Evolutionary conservation across 768 basidiomycete genomes (phyloP), one percentile per base, ranked within the genome.

Genomic region (Lentinus brumalis): DNA sequence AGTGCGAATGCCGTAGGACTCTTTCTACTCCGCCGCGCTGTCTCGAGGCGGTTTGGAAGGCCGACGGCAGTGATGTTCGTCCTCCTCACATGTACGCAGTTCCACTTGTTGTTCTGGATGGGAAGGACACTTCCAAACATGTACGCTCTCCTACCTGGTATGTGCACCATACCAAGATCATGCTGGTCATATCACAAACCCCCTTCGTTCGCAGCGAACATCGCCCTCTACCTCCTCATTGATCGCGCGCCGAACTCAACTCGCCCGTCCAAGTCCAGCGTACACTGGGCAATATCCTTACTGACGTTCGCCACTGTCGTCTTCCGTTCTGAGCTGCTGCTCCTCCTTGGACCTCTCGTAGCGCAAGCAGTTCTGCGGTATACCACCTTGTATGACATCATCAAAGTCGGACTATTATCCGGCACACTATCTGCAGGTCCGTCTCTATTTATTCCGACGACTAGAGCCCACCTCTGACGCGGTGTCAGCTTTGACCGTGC

Each of bases 41-140:
- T 91, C 1, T 76, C 81, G 0, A 73, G 74, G 11, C 84, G 89
- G 18, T 96, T 88, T 65, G 93, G 91, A 15, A 73, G 77, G 2
- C 70, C 73, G 3, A 81, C 87, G 0, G 78, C 85, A 14, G 67
- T 80, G 15, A 79, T 84, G 67, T 96, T 88, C 71, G 73, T 83
- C 1, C 62, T 95, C 0, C 70, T 97, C n/a, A 86, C 86, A 4
- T 80, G 85, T 64, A 85, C 88, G 0, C 94, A 96, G 69, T 98
- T 97, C 70, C 97, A 98, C 70, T 70, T 96, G 5, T 87, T 88
- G 7, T 99, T 93, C 72, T 98, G 94, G 88, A 92, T 94, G 80
- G 87, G 94, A 2, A 77, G 97, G 56, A 97, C 96, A 0, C 74
- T 98, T 7, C 96, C 97, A 1, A 99, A 98, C 72, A 96, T 94